phyloP scores from a whole-genome alignment of 2,329 filamentous ascomycete genomes.

The Ambrosiella cleistominuta region DNA sequence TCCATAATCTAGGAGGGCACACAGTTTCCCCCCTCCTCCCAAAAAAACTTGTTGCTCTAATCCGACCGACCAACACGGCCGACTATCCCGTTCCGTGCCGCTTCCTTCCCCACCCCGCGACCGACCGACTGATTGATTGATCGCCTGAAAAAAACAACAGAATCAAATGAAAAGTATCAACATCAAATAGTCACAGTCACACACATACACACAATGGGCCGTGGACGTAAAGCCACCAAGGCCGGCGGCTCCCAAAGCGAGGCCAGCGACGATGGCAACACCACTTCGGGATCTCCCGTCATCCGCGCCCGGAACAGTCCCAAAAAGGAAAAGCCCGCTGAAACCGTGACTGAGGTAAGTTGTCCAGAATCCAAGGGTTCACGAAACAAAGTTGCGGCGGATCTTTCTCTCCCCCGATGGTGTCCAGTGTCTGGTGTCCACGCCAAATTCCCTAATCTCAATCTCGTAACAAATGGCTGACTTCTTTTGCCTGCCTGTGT shows the following conservation, averaged over 20 bases:
- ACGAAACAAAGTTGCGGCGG: neutral
- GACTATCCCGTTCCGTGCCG: too few relatives aligned
- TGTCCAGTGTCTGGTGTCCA: too few relatives aligned
- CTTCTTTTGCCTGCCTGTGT: neutral
- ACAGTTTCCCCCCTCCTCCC: too few relatives aligned
- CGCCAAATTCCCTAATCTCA: too few relatives aligned
- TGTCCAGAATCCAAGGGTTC: neutral
- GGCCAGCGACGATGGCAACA: constrained; percentile 37
- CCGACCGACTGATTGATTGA: too few relatives aligned
- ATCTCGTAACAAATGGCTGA: too few relatives aligned
- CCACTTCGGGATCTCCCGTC: constrained; percentile 17
- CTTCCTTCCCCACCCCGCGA: too few relatives aligned
- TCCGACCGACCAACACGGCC: too few relatives aligned
- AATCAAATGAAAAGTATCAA: too few relatives aligned
- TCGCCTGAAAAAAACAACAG: neutral
- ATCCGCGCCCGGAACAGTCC: neutral
- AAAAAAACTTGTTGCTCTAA: too few relatives aligned
- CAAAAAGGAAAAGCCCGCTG: neutral
- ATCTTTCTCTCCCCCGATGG: too few relatives aligned
- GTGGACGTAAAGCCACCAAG: constrained; percentile 31
- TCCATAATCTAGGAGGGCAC: too few relatives aligned
- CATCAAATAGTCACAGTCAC: neutral
- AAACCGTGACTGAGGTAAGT: neutral
- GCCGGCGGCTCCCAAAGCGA: constrained; percentile 47
- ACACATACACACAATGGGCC: constrained; percentile 12